phyloP scores from a whole-genome alignment of 805 yeast genomes.

The Wickerhamiella brachini region DNA sequence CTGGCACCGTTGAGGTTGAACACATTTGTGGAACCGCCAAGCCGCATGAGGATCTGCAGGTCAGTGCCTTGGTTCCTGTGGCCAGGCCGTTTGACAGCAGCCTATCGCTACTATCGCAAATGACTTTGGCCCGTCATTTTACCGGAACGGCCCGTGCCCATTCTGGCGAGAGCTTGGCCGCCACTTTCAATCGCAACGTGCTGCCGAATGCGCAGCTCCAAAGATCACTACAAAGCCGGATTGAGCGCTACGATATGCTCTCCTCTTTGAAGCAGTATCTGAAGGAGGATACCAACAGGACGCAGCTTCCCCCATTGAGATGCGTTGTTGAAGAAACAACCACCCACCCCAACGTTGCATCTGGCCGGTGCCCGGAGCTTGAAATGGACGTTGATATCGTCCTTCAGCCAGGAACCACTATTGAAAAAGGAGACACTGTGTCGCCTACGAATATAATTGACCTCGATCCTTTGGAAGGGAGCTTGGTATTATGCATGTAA shows the following conservation, averaged over 20 bases:
- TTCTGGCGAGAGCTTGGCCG: not conserved
- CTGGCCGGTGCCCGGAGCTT: not conserved
- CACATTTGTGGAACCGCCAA: conserved; percentile 6
- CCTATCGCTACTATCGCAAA: conserved; percentile 12
- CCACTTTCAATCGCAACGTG: not conserved
- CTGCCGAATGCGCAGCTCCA: conserved; percentile 8
- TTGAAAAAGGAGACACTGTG: conserved; percentile 30
- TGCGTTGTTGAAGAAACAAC: not conserved
- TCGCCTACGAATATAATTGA: conserved; percentile 33
- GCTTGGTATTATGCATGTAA: conserved; percentile 27
- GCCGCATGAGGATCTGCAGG: conserved; percentile 7
- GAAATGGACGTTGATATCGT: conserved; percentile 12
- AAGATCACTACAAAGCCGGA: conserved; percentile 5
- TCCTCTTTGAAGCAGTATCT: conserved; percentile 2
- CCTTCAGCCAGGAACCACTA: conserved; percentile 20
- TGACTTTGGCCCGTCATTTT: not conserved
- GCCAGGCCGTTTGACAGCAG: conserved; percentile 14
- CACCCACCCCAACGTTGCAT: not conserved
- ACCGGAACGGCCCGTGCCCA: not conserved
- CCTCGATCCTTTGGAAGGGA: conserved; percentile 30
- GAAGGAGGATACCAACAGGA: not conserved
- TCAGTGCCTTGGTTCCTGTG: conserved; percentile 12
- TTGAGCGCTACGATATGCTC: conserved; percentile 3
- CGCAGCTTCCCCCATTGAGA: not conserved
- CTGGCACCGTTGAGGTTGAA: conserved; percentile 5